Conservation (phyloP, 805 yeast genomes). For the Saccharomyces paradoxus region DNA sequence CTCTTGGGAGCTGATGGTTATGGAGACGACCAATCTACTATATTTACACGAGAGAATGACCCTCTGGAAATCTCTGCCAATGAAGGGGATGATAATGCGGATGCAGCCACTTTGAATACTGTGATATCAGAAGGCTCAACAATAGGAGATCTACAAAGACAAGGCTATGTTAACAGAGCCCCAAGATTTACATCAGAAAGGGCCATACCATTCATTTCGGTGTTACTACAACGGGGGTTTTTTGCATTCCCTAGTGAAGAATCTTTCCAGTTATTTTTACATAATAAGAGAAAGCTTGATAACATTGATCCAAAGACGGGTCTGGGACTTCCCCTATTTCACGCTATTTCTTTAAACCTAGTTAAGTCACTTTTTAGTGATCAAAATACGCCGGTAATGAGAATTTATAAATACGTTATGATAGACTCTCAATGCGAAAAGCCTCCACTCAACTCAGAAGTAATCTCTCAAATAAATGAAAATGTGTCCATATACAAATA, state of each 20-base stretch:
- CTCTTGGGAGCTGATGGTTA: not conserved
- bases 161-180: constrained; percentile 25
- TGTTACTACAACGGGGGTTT: constrained; percentile 31
- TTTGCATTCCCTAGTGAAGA: constrained; percentile 33
- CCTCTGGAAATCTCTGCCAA: constrained; percentile 5
- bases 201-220: constrained; percentile 28
- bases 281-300: constrained; percentile 24
- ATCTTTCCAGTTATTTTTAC: constrained; percentile 22
- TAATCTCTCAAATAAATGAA: constrained; percentile 6
- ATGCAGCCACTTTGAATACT: constrained; percentile 15
- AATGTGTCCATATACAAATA: constrained; percentile 16
- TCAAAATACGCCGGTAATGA: constrained; percentile 22
- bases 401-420: constrained; percentile 24
- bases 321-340: constrained; percentile 32
- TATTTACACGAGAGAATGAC: not conserved
- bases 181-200: constrained; percentile 23
- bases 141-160: constrained; percentile 22
- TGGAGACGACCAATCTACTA: not conserved
- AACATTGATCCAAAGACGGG: constrained; percentile 13
- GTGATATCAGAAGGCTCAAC: constrained; percentile 21
- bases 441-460: constrained; percentile 9
- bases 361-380: constrained; percentile 26
- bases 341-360: constrained; percentile 24
- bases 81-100: constrained; percentile 8
- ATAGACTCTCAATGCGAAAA: constrained; percentile 8